Evolutionary conservation across 441 rosid species (phyloP).

Genomic region (Gossypium trilobum): DNA sequence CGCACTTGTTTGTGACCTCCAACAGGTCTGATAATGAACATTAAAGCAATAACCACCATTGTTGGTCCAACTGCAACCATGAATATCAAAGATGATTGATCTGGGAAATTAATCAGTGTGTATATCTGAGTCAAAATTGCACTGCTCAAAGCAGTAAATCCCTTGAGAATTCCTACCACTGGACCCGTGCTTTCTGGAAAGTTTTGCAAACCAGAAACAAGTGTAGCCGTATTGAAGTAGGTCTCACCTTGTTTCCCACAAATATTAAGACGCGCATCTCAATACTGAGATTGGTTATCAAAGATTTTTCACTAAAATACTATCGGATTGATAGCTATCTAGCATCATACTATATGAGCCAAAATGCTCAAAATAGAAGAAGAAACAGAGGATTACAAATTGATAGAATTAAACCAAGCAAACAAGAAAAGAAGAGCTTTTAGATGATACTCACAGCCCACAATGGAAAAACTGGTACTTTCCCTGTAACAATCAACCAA

Average conservation of each 20-base stretch:
- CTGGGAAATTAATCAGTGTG: conserved; percentile 54
- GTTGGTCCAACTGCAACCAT: conserved; percentile 93
- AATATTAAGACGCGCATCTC: conserved; percentile 84
- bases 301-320: neutral
- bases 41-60: conserved; percentile 53
- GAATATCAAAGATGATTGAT: conserved; percentile 69
- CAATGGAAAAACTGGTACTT: conserved; percentile 62
- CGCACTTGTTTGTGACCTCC: conserved; percentile 76
- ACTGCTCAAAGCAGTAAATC: conserved; percentile 84
- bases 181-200: conserved; percentile 92
- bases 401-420: neutral
- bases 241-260: conserved; percentile 88
- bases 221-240: conserved; percentile 76
- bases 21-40: conserved; percentile 83
- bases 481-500: conserved; percentile 75
- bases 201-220: conserved; percentile 89
- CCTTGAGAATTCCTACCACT: conserved; percentile 89
- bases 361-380: neutral
- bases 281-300: conserved; percentile 16
- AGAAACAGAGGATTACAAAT: neutral
- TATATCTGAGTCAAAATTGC: conserved; percentile 87
- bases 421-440: neutral
- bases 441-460: conserved; percentile 69
- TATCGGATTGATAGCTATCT: too few relatives aligned
- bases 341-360: too few relatives aligned